These are phyloP conservation scores for Hysterium pulicare DNA, from an alignment of 2,329 filamentous ascomycete genomes.

Conservation along the genomic window DNA sequence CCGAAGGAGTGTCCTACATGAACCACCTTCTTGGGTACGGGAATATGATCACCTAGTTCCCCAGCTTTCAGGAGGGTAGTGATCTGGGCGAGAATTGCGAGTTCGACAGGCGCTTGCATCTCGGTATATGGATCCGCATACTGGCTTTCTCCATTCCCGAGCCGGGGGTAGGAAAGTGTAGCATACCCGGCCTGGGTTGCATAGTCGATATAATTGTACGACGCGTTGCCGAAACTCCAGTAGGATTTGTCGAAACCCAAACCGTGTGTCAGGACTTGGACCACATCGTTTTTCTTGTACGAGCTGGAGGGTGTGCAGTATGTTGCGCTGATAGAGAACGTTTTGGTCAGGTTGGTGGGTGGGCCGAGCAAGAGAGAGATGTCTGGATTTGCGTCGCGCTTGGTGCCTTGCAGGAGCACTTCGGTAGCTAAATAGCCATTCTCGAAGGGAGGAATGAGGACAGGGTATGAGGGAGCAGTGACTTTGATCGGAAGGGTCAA, in stretches of 20 bases:
- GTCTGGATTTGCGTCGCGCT: background rate
- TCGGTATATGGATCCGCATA: constrained; percentile 36
- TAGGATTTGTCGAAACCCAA: constrained; percentile 38
- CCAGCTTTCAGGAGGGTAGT: constrained; percentile 27
- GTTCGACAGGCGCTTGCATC: constrained; percentile 36
- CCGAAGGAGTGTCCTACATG: constrained; percentile 40
- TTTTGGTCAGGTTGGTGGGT: background rate
- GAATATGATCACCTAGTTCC: constrained; percentile 11
- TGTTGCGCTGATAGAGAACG: background rate
- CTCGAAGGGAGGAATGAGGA: background rate
- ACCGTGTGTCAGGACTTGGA: constrained; percentile 42
- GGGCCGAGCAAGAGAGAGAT: background rate
- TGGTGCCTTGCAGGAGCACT: background rate
- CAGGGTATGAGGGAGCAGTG: background rate
- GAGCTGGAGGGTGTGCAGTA: background rate
- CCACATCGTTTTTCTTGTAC: constrained; percentile 1
- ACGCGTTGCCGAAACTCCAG: constrained; percentile 34
- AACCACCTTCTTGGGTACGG: constrained; percentile 24
- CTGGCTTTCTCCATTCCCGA: constrained; percentile 35
- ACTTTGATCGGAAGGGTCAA: background rate
- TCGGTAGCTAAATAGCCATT: background rate
- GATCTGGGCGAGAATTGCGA: constrained; percentile 34
- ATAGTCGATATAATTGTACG: constrained; percentile 39
- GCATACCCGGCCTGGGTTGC: constrained; percentile 36
- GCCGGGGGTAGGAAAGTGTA: constrained; percentile 41